Percentiles rank a stretch among this genome's conserved stretches.
These are phyloP conservation scores for Plasmodium relictum DNA, from an alignment of 169 alveolate genomes.

Conservation along the genomic window DNA sequence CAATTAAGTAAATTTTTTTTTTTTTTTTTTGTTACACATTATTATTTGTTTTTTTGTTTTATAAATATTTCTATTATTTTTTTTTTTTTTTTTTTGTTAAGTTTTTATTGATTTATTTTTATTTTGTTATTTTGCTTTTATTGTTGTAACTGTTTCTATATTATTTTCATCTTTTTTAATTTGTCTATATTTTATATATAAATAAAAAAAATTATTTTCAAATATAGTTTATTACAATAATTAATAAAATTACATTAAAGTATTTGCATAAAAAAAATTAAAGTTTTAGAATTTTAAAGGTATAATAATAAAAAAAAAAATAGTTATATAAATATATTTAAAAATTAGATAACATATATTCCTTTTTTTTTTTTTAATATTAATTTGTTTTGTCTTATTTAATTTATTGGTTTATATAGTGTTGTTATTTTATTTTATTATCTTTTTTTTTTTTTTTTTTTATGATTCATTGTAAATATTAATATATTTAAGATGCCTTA, in stretches of 20 bases:
- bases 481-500: constrained; percentile 16
- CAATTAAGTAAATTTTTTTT: constrained; percentile 27
- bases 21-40: constrained; percentile 19
- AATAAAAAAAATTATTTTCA: neutral
- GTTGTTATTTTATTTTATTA: neutral
- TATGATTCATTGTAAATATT: neutral
- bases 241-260: too few species aligned
- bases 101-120: constrained; percentile 10
- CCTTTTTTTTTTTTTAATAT: neutral
- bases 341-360: neutral
- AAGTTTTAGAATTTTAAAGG: too few species aligned
- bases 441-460: neutral
- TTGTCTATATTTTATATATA: constrained; percentile 14
- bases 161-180: neutral
- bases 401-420: neutral
- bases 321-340: too few species aligned
- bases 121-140: constrained; percentile 26
- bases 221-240: too few species aligned
- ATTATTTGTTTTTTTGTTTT: neutral
- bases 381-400: neutral
- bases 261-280: too few species aligned
- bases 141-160: constrained; percentile 41
- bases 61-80: neutral
- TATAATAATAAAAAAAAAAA: too few species aligned
- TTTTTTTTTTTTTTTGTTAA: constrained; percentile 11